A percentile compares a stretch with the other conserved stretches of the same genome.
Evolutionary conservation across 1,284 basidiomycete genomes (phyloP).

Genomic region (Chalciporus piperatoides): DNA sequence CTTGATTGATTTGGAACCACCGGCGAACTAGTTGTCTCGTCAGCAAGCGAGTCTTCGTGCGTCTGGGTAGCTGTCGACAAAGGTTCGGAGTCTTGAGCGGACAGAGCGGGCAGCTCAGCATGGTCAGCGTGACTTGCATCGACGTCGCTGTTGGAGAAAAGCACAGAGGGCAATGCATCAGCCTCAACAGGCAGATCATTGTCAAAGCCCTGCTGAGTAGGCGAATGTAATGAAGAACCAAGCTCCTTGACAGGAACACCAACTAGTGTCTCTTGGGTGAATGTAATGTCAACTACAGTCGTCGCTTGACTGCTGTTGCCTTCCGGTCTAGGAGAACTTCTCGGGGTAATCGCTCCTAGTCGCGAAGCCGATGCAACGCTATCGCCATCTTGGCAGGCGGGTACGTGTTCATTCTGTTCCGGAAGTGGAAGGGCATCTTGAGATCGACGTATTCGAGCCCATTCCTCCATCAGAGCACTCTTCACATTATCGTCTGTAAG

Average conservation of each 20-base stretch:
- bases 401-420: constrained; percentile 6
- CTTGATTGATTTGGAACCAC: background rate
- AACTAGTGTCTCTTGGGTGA: constrained; percentile 2
- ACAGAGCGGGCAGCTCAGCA: constrained; percentile 2
- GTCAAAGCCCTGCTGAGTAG: background rate
- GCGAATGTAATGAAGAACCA: background rate
- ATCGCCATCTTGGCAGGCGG: constrained; percentile 2
- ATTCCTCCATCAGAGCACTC: constrained; percentile 27
- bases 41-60: constrained; percentile 1
- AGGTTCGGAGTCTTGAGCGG: background rate
- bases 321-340: background rate
- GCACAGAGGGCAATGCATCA: background rate
- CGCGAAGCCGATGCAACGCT: constrained; percentile 1
- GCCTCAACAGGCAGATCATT: background rate
- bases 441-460: constrained; percentile 29
- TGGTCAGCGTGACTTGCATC: background rate
- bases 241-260: background rate
- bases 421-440: constrained; percentile 22
- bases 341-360: background rate
- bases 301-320: background rate
- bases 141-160: background rate
- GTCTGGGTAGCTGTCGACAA: background rate
- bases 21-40: background rate
- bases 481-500: constrained; percentile 24
- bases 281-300: background rate